Evolutionary conservation across 2,329 filamentous ascomycete genomes (phyloP).

Genomic region (Diaporthe ampelina): DNA sequence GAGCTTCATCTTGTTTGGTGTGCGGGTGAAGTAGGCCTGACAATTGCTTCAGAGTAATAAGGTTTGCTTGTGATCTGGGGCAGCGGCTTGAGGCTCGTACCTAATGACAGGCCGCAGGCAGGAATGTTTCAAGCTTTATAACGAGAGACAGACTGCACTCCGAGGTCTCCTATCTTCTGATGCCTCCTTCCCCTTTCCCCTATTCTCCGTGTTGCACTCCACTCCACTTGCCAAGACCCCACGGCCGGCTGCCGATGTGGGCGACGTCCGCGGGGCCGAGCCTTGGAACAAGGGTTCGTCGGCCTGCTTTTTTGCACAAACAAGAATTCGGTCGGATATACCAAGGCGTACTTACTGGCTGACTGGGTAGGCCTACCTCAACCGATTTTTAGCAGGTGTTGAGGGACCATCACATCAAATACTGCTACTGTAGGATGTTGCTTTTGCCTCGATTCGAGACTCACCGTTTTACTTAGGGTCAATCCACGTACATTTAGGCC

Average conservation of each 20-base stretch:
- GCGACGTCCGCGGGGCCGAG: conserved; percentile 34
- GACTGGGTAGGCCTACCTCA: too few relatives aligned
- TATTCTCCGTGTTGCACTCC: conserved; percentile 16
- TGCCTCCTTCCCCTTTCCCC: background rate
- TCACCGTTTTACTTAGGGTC: too few relatives aligned
- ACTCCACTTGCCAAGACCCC: conserved; percentile 21
- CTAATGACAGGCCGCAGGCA: too few relatives aligned
- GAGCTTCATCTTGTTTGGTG: conserved; percentile 12
- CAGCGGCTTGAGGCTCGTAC: too few relatives aligned
- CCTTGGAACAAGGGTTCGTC: conserved; percentile 3
- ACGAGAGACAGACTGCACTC: background rate
- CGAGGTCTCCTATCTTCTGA: background rate
- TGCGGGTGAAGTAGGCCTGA: background rate
- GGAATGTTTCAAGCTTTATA: background rate
- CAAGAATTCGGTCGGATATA: background rate
- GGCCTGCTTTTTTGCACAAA: background rate
- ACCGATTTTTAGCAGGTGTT: too few relatives aligned
- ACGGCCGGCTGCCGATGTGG: conserved; percentile 3
- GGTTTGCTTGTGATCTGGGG: background rate
- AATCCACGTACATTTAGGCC: too few relatives aligned
- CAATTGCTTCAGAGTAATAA: background rate
- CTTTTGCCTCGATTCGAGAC: too few relatives aligned
- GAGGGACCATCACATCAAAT: background rate
- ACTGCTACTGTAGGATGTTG: background rate
- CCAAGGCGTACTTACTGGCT: background rate